Percentiles rank a stretch among this genome's conserved stretches.
These are phyloP conservation scores for Gnomoniopsis sp. DNA, from an alignment of 2,329 filamentous ascomycete genomes.

Conservation along the genomic window DNA sequence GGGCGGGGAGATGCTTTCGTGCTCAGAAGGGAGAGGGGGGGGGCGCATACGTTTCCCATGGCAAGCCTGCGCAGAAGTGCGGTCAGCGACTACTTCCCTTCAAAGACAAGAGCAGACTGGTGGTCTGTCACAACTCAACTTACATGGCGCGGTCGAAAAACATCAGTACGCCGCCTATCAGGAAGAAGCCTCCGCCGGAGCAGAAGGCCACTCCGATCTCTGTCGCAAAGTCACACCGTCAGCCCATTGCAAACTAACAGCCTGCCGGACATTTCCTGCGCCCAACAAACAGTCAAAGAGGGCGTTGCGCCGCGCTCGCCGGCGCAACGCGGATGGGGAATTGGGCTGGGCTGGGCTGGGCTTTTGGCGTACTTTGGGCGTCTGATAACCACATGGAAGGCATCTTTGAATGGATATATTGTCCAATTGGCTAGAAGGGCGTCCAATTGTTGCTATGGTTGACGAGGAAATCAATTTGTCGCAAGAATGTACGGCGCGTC, in stretches of 20 bases:
- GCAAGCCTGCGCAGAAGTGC: constrained; percentile 62
- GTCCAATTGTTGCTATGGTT: background rate
- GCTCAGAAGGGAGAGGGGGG: constrained; percentile 7
- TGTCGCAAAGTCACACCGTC: constrained; percentile 38
- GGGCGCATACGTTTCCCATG: constrained; percentile 80
- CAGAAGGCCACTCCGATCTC: constrained; percentile 98
- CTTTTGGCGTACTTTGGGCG: constrained; percentile 71
- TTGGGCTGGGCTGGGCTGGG: background rate
- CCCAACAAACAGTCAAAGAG: background rate
- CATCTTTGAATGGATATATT: constrained; percentile 46
- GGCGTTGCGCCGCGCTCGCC: constrained; percentile 14
- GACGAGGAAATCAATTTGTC: background rate
- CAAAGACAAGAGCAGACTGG: background rate
- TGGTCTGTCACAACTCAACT: constrained; percentile 29
- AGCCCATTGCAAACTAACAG: constrained; percentile 23
- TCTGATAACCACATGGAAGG: constrained; percentile 96
- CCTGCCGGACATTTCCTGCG: background rate
- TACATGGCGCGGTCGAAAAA: constrained; percentile 98
- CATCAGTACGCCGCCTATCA: constrained; percentile 88
- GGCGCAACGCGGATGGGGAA: background rate
- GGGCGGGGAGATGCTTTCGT: background rate
- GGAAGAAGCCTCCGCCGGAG: constrained; percentile 92
- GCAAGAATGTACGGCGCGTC: background rate
- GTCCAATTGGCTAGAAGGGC: background rate
- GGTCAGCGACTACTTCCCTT: background rate